Evolutionary conservation across 2,329 filamentous ascomycete species (phyloP).

Genomic region (Aspergillus aculeatinus): DNA sequence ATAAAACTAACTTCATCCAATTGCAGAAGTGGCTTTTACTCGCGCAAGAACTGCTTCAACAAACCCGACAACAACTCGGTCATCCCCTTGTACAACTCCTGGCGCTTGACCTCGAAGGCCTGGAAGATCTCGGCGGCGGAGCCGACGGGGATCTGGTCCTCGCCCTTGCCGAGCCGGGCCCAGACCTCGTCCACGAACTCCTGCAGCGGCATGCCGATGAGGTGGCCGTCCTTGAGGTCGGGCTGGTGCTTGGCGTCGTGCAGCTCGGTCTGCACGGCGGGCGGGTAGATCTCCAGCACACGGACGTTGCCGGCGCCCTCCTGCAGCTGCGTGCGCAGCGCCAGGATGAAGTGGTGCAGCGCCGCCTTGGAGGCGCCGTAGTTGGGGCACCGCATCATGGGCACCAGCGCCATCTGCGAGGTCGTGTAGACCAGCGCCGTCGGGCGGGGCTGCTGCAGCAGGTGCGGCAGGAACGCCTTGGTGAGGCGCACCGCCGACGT

Average conservation of each 20-base stretch:
- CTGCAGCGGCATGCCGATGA: conserved; percentile 55
- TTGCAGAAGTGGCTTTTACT: not conserved
- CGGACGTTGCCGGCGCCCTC: conserved; percentile 45
- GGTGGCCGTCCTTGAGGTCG: conserved; percentile 50
- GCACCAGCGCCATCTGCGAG: conserved; percentile 52
- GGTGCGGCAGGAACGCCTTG: conserved; percentile 50
- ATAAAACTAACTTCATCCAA: not conserved
- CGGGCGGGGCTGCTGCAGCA: conserved; percentile 46
- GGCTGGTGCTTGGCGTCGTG: conserved; percentile 57
- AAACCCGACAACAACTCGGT: conserved; percentile 22
- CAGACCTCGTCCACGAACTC: conserved; percentile 55
- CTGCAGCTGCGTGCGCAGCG: conserved; percentile 52
- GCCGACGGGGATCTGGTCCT: conserved; percentile 55
- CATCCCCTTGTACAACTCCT: conserved; percentile 40
- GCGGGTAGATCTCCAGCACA: conserved; percentile 57
- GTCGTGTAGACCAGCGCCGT: conserved; percentile 51
- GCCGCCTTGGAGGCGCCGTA: conserved; percentile 59
- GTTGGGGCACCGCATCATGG: conserved; percentile 49
- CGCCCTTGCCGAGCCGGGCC: conserved; percentile 45
- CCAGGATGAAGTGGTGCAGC: conserved; percentile 54
- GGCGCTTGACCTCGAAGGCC: conserved; percentile 50
- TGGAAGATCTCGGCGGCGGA: conserved; percentile 44
- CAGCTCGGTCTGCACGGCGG: conserved; percentile 58
- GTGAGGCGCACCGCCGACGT: conserved; percentile 50
- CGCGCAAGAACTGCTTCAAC: conserved; percentile 25